Evolutionary conservation across 441 rosid genomes (phyloP).

Genomic region (Euphorbia schlechtendalii): DNA sequence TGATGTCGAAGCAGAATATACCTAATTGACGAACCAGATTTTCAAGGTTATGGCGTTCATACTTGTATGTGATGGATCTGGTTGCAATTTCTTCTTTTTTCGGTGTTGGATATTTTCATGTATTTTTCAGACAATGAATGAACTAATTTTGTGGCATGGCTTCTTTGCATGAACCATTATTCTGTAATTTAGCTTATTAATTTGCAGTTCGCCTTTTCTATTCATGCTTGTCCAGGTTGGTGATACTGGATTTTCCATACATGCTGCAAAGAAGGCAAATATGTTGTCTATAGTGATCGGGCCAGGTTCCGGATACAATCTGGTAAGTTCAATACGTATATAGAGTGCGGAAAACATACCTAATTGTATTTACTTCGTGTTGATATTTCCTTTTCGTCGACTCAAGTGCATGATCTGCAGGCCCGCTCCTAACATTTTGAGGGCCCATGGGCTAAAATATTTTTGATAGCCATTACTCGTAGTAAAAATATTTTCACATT

Average conservation of each 20-base stretch:
- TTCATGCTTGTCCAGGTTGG: constrained; percentile 41
- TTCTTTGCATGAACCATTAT: too few species aligned
- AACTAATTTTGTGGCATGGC: too few species aligned
- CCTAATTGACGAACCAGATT: background rate
- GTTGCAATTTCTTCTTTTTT: too few species aligned
- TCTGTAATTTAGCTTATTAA: background rate
- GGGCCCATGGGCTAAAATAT: too few species aligned
- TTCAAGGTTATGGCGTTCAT: too few species aligned
- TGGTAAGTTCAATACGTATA: constrained; percentile 37
- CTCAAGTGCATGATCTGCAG: background rate
- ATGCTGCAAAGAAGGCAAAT: constrained; percentile 56
- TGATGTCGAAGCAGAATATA: background rate
- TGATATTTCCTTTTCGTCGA: background rate
- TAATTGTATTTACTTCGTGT: background rate
- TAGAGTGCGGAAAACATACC: background rate
- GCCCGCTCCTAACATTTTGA: too few species aligned
- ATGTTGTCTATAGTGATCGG: constrained; percentile 68
- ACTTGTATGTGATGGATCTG: too few species aligned
- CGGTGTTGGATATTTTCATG: too few species aligned
- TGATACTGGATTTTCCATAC: constrained; percentile 72
- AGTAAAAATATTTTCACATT: too few species aligned
- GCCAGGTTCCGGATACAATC: constrained; percentile 87
- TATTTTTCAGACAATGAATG: too few species aligned
- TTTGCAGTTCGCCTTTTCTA: background rate
- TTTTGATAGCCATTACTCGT: too few species aligned